A percentile compares a stretch with the other conserved stretches of the same genome.
Conservation (phyloP, 1,284 basidiomycete genomes). For the Cutaneotrichosporon sp. region DNA sequence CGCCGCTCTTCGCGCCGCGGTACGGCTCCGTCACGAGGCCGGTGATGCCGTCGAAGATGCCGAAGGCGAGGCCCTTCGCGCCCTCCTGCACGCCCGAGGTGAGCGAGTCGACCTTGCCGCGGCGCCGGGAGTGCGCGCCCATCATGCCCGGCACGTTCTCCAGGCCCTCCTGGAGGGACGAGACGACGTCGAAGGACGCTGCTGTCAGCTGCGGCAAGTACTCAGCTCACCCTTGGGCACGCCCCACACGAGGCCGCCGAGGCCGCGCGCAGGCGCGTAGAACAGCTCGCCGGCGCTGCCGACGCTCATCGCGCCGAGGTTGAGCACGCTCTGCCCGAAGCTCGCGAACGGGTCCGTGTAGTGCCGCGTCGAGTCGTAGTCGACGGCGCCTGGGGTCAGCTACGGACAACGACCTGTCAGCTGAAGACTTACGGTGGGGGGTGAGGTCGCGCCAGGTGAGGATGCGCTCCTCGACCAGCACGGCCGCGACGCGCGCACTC, state of each 20-base stretch:
- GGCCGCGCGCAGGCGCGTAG: slow-evolving; percentile 54
- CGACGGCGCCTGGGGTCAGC: slow-evolving; percentile 57
- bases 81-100: slow-evolving; percentile 58
- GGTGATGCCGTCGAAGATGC: slow-evolving; percentile 61
- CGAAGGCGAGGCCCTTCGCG: slow-evolving; percentile 51
- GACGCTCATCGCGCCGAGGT: slow-evolving; percentile 58
- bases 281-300: slow-evolving; percentile 58
- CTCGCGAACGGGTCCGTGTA: slow-evolving; percentile 19
- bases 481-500: slow-evolving; percentile 61
- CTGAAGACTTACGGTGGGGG: slow-evolving; percentile 54
- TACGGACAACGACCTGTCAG: not conserved
- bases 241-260: slow-evolving; percentile 57
- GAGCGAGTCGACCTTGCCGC: slow-evolving; percentile 56
- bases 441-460: slow-evolving; percentile 57
- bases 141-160: slow-evolving; percentile 57
- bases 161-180: slow-evolving; percentile 57
- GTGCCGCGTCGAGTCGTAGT: slow-evolving; percentile 56
- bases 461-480: slow-evolving; percentile 57
- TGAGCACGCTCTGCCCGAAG: slow-evolving; percentile 59
- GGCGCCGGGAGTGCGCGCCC: slow-evolving; percentile 55
- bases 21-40: slow-evolving; percentile 60
- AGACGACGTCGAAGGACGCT: slow-evolving; percentile 53
- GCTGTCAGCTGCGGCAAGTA: not conserved
- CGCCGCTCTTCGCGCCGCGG: slow-evolving; percentile 57
- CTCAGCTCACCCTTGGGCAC: slow-evolving; percentile 43